A percentile compares a stretch with the other conserved stretches of the same genome.
Evolutionary conservation across 2,329 filamentous ascomycete genomes (phyloP).

Genomic region (Boeremia lycopersici): DNA sequence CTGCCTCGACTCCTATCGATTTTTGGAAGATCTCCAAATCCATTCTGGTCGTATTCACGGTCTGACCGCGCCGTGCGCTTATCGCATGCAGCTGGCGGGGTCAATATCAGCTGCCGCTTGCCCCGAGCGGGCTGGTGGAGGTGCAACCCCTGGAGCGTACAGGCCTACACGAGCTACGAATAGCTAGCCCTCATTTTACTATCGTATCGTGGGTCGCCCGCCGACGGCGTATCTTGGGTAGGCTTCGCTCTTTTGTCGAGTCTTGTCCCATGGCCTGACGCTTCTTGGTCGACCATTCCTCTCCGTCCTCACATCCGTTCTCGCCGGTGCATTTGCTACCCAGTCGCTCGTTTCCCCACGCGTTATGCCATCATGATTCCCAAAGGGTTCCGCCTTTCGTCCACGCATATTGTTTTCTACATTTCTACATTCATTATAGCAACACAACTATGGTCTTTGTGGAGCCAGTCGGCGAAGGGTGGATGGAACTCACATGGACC

Average conservation of each 20-base stretch:
- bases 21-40: slow-evolving; percentile 21
- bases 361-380: slow-evolving; percentile 43
- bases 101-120: slow-evolving; percentile 19
- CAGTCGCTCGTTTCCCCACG: slow-evolving; percentile 18
- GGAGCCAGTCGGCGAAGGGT: slow-evolving; percentile 31
- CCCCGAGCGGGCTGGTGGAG: slow-evolving; percentile 19
- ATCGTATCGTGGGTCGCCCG: slow-evolving; percentile 17
- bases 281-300: slow-evolving; percentile 19
- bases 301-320: slow-evolving; percentile 12
- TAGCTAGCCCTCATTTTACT: slow-evolving; percentile 24
- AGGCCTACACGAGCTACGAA: slow-evolving; percentile 19
- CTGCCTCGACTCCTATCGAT: slow-evolving; percentile 25
- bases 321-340: slow-evolving; percentile 1
- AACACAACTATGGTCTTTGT: slow-evolving; percentile 37
- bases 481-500: slow-evolving; percentile 20
- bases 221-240: slow-evolving; percentile 14
- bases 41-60: slow-evolving; percentile 22
- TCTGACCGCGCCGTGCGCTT: slow-evolving; percentile 22
- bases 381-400: slow-evolving; percentile 36
- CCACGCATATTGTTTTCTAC: slow-evolving; percentile 37
- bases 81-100: slow-evolving; percentile 15
- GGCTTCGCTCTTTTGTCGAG: slow-evolving; percentile 20
- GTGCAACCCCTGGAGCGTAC: slow-evolving; percentile 22
- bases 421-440: slow-evolving; percentile 39
- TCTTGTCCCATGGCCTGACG: slow-evolving; percentile 26